Conservation (phyloP, 2,329 filamentous ascomycete species). For the Tolypocladium paradoxum region DNA sequence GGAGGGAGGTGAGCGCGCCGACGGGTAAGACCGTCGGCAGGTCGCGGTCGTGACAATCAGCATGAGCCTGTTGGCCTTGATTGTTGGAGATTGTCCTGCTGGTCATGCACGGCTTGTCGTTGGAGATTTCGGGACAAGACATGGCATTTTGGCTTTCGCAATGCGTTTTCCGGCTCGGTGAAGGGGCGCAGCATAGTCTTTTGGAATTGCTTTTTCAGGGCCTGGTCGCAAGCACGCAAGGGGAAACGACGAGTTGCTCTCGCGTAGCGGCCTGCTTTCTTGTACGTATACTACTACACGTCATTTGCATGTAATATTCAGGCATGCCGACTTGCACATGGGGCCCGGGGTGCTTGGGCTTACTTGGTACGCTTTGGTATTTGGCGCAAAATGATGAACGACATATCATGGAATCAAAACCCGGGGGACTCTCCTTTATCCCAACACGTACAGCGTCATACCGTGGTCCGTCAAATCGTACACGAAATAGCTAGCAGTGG, state of each 20-base stretch:
- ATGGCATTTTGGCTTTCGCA: conserved; percentile 5
- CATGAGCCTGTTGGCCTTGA: neutral
- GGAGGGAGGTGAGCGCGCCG: conserved; percentile 39
- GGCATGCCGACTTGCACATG: neutral
- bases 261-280: neutral
- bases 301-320: neutral
- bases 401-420: neutral
- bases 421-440: neutral
- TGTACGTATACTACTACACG: neutral
- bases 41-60: conserved; percentile 1
- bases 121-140: too few species aligned
- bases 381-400: neutral
- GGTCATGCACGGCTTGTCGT: too few species aligned
- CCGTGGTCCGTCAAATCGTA: neutral
- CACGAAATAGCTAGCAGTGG: neutral
- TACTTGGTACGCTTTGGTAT: neutral
- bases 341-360: neutral
- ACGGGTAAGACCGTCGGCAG: conserved; percentile 11
- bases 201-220: neutral
- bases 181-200: neutral
- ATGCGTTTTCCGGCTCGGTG: neutral
- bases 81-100: neutral
- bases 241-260: neutral
- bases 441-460: neutral
- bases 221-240: neutral